These are phyloP conservation scores for Rhynchospora pubera DNA, from an alignment of 176 grass and related monocot species.

Conservation along the genomic window DNA sequence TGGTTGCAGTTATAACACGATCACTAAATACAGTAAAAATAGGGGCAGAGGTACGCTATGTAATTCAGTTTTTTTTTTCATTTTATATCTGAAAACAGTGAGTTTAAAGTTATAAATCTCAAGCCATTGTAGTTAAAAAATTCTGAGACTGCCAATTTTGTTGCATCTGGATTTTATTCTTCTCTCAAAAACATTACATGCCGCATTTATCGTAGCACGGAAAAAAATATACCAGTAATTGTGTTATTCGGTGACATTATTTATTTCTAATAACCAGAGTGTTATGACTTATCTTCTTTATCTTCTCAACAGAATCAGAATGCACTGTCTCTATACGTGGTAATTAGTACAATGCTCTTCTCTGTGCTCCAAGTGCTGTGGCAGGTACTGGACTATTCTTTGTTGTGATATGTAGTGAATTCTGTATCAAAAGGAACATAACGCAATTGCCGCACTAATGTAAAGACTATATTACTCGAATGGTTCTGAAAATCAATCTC, in stretches of 20 bases:
- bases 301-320: slow-evolving; percentile 31
- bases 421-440: neutral
- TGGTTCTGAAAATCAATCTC: neutral
- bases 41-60: slow-evolving; percentile 56
- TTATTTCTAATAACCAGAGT: slow-evolving; percentile 18
- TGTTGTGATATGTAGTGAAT: neutral
- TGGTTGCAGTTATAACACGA: slow-evolving; percentile 69
- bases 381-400: slow-evolving; percentile 47
- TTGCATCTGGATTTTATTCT: neutral
- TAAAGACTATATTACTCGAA: neutral
- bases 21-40: slow-evolving; percentile 55
- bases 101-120: neutral
- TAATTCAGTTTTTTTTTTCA: slow-evolving; percentile 1
- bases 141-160: neutral
- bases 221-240: neutral
- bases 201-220: neutral
- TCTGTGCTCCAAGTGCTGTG: slow-evolving; percentile 88
- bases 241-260: neutral
- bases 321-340: slow-evolving; percentile 54
- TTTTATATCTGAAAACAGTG: neutral
- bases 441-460: neutral
- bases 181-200: neutral
- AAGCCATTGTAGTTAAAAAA: neutral
- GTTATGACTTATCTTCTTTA: slow-evolving; percentile 14
- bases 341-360: slow-evolving; percentile 91